Conservation (phyloP, 305 asterid genomes). For the Caryopteris hybrid region DNA sequence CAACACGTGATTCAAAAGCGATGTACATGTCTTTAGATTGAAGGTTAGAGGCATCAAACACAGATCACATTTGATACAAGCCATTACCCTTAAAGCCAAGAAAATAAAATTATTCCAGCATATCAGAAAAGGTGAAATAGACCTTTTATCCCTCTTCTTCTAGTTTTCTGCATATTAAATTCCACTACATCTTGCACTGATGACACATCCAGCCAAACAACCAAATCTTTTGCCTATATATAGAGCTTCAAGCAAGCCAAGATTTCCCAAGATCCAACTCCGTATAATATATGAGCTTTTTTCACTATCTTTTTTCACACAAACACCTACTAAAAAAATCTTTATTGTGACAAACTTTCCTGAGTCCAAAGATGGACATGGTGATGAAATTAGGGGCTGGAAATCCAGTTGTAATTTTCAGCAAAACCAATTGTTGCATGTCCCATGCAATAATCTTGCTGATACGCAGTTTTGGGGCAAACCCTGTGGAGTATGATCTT, state of each 20-base stretch:
- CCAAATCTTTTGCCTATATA: not conserved
- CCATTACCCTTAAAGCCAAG: not conserved
- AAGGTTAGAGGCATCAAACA: not conserved
- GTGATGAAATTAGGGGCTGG: conserved; percentile 33
- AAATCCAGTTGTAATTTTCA: conserved; percentile 57
- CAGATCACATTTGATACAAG: not conserved
- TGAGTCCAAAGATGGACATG: conserved; percentile 26
- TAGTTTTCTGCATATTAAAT: conserved; percentile 11
- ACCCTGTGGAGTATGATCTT: conserved; percentile 48
- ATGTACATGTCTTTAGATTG: no score
- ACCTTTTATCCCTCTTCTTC: not conserved
- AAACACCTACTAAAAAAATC: not conserved
- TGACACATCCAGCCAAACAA: not conserved
- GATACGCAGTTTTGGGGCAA: conserved; percentile 54
- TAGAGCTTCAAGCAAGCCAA: not conserved
- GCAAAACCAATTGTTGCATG: conserved; percentile 59
- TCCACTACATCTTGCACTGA: conserved; percentile 8
- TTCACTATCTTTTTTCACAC: not conserved
- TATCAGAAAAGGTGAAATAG: conserved; percentile 1
- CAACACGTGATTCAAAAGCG: not conserved
- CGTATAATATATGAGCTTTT: no score
- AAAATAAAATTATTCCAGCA: conserved; percentile 19
- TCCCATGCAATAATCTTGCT: conserved; percentile 40
- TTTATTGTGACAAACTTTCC: not conserved
- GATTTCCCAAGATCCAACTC: not conserved